Evolutionary conservation across 1,284 basidiomycete genomes (phyloP).

Genomic region (Ceratorhiza oryzae-sativae): DNA sequence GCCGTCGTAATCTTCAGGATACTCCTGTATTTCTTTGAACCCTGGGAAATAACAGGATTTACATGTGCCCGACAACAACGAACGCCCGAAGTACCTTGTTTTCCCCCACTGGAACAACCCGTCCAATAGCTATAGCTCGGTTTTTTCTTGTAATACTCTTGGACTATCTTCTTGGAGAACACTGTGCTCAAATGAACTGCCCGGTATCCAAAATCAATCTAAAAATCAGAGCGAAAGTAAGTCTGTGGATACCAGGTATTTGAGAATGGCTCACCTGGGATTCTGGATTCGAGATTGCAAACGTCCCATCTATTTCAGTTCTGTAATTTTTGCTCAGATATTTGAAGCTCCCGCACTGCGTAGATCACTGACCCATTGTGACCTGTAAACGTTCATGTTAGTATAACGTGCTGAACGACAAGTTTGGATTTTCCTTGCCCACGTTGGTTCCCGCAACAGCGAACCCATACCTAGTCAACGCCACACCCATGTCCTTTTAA

Average conservation of each 20-base stretch:
- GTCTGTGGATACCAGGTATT: not conserved
- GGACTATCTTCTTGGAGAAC: conserved; percentile 10
- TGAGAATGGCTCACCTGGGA: conserved; percentile 3
- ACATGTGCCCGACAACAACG: not conserved
- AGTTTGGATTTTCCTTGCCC: not conserved
- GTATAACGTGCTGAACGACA: not conserved
- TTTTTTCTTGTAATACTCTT: conserved; percentile 2
- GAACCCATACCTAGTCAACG: conserved; percentile 15
- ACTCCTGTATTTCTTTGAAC: conserved; percentile 18
- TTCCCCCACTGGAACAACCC: conserved; percentile 28
- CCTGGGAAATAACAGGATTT: not conserved
- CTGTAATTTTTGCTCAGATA: not conserved
- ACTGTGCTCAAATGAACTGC: conserved; percentile 19
- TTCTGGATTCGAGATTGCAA: conserved; percentile 28
- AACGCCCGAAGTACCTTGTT: not conserved
- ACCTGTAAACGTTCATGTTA: not conserved
- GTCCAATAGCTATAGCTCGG: conserved; percentile 26
- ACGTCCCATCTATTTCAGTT: conserved; percentile 1
- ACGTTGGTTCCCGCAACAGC: conserved; percentile 21
- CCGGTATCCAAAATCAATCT: conserved; percentile 24
- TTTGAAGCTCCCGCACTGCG: not conserved
- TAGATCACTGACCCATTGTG: conserved; percentile 19
- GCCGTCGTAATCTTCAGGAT: conserved; percentile 26
- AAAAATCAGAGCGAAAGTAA: not conserved
- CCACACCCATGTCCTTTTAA: conserved; percentile 18